A percentile compares a stretch with the other conserved stretches of the same genome.
Conservation (phyloP, 2,329 filamentous ascomycete genomes). For the Cladosporium sp. region DNA sequence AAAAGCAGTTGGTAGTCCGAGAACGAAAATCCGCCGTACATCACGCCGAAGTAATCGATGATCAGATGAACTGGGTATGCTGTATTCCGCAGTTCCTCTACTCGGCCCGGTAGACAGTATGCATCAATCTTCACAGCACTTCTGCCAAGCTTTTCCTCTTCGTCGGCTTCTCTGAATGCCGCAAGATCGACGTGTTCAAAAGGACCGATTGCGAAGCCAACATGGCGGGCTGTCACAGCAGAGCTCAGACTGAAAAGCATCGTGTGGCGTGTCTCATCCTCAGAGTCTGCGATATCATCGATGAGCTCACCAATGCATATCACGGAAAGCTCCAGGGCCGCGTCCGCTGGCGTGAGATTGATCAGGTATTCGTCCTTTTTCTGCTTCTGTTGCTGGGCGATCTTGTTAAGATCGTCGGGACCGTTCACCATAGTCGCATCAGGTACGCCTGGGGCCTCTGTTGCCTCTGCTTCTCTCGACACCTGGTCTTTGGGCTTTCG, state of each 20-base stretch:
- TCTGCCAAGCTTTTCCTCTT: conserved; percentile 85
- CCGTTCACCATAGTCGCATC: conserved; percentile 44
- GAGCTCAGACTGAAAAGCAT: conserved; percentile 78
- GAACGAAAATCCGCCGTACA: conserved; percentile 88
- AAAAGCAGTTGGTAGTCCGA: conserved; percentile 91
- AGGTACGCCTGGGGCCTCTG: conserved; percentile 23
- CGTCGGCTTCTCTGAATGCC: conserved; percentile 84
- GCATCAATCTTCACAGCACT: conserved; percentile 87
- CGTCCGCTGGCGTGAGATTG: conserved; percentile 71
- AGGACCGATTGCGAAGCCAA: conserved; percentile 90
- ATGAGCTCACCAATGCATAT: conserved; percentile 87
- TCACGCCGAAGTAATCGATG: conserved; percentile 87
- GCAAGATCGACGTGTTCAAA: conserved; percentile 87
- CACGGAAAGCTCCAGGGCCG: conserved; percentile 82
- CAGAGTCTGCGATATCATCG: conserved; percentile 74
- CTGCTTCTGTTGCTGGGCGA: conserved; percentile 16
- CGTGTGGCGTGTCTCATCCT: conserved; percentile 79
- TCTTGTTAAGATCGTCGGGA: conserved; percentile 23
- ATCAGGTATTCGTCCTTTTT: conserved; percentile 41
- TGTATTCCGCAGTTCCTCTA: conserved; percentile 80
- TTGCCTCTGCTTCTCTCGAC: conserved; percentile 19
- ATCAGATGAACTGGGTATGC: conserved; percentile 81
- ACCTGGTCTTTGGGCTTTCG: conserved; percentile 36
- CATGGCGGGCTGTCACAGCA: conserved; percentile 78
- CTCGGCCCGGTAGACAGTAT: conserved; percentile 83